phyloP scores from a whole-genome alignment of 1,284 basidiomycete genomes.

The Sutorius eximius region DNA sequence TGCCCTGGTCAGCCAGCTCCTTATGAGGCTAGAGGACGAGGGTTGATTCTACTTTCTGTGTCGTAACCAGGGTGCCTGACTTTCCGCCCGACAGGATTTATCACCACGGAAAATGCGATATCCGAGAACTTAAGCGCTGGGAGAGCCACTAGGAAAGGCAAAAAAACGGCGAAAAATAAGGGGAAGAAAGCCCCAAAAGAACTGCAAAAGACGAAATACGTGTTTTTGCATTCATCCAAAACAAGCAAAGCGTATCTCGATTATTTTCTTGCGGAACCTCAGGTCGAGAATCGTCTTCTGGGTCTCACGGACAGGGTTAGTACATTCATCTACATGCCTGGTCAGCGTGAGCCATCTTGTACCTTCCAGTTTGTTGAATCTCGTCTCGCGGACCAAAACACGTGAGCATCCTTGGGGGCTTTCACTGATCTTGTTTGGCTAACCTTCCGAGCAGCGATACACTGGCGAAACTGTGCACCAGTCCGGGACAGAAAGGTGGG shows the following conservation, averaged over 20 bases:
- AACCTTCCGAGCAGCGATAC: conserved; percentile 6
- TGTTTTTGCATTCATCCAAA: conserved; percentile 52
- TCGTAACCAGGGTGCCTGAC: conserved; percentile 8
- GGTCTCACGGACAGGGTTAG: conserved; percentile 58
- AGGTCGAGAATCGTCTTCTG: conserved; percentile 59
- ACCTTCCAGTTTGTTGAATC: conserved; percentile 11
- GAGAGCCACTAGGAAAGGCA: conserved; percentile 40
- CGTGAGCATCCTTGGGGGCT: conserved; percentile 2
- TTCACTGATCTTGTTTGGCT: background rate
- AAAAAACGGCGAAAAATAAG: conserved; percentile 45
- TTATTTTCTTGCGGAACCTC: conserved; percentile 64
- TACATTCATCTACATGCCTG: conserved; percentile 9
- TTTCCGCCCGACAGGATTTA: conserved; percentile 50
- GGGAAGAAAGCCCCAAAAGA: conserved; percentile 50
- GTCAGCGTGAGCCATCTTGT: conserved; percentile 2
- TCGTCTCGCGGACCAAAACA: conserved; percentile 31
- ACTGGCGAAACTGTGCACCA: background rate
- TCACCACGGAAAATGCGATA: conserved; percentile 49
- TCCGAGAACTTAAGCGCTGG: conserved; percentile 53
- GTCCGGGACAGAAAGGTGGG: background rate
- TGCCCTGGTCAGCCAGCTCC: conserved; percentile 56
- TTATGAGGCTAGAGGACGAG: conserved; percentile 68
- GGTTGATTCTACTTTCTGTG: conserved; percentile 39
- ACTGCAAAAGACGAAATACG: conserved; percentile 55
- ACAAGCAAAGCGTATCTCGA: conserved; percentile 52